Evolutionary conservation across 768 basidiomycete genomes (phyloP).

Genomic region (Serendipita vermifera): DNA sequence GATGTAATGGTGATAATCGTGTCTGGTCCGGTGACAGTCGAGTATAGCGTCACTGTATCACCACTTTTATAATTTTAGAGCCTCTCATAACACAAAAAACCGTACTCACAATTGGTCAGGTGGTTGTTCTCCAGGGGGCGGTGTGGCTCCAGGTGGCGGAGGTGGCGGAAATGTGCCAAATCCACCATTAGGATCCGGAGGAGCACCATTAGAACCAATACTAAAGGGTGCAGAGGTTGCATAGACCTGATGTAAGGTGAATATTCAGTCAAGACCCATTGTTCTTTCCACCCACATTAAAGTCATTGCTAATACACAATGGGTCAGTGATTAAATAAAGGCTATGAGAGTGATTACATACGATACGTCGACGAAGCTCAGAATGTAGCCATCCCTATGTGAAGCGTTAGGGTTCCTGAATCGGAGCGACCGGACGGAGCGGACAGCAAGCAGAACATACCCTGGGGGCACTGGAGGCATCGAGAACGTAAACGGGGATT

Average conservation of each 20-base stretch:
- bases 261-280: background rate
- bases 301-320: background rate
- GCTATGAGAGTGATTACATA: background rate
- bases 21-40: background rate
- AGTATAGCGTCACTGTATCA: background rate
- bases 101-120: background rate
- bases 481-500: too few relatives aligned
- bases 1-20: background rate
- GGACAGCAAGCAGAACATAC: background rate
- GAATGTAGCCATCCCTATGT: background rate
- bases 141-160: too few relatives aligned
- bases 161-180: too few relatives aligned
- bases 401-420: background rate
- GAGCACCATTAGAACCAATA: too few relatives aligned
- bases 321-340: background rate
- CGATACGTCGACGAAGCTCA: background rate
- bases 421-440: background rate
- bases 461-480: too few relatives aligned
- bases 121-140: too few relatives aligned
- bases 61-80: too few relatives aligned
- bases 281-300: background rate
- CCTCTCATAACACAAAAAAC: too few relatives aligned
- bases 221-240: background rate
- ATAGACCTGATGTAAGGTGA: background rate
- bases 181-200: too few relatives aligned